Conservation (phyloP, 1,284 basidiomycete species). For the Ganoderma lingzhi region DNA sequence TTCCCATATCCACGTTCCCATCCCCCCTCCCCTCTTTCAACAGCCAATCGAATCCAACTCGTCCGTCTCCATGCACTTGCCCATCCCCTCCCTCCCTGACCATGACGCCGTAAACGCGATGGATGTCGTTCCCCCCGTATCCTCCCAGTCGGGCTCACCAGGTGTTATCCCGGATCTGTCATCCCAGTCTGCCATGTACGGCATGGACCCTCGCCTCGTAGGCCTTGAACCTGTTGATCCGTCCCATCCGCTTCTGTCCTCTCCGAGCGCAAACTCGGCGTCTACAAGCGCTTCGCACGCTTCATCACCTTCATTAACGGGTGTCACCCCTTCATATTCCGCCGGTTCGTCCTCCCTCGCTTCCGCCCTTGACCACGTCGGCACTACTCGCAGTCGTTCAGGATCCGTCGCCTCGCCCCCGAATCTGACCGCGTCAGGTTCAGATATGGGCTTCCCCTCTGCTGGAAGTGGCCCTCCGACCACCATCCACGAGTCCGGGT, state of each 20-base stretch:
- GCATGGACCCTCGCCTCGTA: conserved; percentile 36
- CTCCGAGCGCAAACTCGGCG: conserved; percentile 50
- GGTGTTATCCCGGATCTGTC: conserved; percentile 51
- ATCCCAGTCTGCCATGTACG: conserved; percentile 39
- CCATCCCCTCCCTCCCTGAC: conserved; percentile 44
- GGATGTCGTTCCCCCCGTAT: conserved; percentile 44
- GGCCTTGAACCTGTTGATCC: conserved; percentile 40
- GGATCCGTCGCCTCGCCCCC: conserved; percentile 47
- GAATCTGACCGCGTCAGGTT: conserved; percentile 38
- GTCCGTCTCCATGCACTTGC: conserved; percentile 49
- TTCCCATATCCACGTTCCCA: conserved; percentile 40
- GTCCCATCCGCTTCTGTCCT: conserved; percentile 43
- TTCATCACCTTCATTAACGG: conserved; percentile 51
- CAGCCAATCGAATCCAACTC: conserved; percentile 47
- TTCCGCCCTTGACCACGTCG: conserved; percentile 43
- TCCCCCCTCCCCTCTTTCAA: conserved; percentile 45
- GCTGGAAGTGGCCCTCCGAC: conserved; percentile 42
- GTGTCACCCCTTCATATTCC: conserved; percentile 42
- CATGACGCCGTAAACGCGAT: conserved; percentile 47
- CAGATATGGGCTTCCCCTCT: conserved; percentile 44
- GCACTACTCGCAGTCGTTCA: conserved; percentile 45
- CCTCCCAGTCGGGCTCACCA: conserved; percentile 39
- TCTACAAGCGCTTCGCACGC: conserved; percentile 48
- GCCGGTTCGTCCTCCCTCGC: conserved; percentile 45
- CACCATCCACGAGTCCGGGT: conserved; percentile 41